Evolutionary conservation across 805 yeast species (phyloP).

Genomic region (Candida loeiensis): DNA sequence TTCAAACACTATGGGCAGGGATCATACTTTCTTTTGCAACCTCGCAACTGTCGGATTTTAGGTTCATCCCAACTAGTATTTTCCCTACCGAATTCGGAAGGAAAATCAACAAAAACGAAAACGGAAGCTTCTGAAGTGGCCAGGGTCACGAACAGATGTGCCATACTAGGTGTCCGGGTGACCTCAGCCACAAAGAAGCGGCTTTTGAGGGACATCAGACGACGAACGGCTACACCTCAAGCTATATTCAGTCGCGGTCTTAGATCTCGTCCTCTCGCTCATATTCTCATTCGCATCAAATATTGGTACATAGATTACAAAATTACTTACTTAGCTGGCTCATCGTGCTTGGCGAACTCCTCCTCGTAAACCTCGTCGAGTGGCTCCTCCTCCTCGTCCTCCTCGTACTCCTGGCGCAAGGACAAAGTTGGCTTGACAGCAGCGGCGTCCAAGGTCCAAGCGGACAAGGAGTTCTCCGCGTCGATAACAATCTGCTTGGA

Average conservation of each 20-base stretch:
- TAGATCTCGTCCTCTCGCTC: too few species aligned
- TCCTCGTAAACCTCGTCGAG: constrained; percentile 28
- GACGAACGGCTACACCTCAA: too few species aligned
- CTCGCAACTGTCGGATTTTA: too few species aligned
- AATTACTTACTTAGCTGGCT: constrained; percentile 7
- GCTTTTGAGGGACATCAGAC: too few species aligned
- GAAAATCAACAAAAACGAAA: not conserved
- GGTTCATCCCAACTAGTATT: not conserved
- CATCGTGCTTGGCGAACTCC: constrained; percentile 49
- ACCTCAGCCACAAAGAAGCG: too few species aligned
- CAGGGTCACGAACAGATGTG: too few species aligned
- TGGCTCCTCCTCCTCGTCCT: constrained; percentile 41
- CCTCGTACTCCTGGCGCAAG: constrained; percentile 58
- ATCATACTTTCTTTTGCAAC: too few species aligned
- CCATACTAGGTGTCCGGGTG: too few species aligned
- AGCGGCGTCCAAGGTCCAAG: constrained; percentile 83
- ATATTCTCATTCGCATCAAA: not conserved
- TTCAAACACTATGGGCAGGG: too few species aligned
- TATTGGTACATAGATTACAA: constrained; percentile 1
- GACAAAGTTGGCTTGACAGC: constrained; percentile 79
- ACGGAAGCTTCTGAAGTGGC: too few species aligned
- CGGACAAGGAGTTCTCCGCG: constrained; percentile 77
- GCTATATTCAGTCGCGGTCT: too few species aligned
- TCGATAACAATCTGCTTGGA: constrained; percentile 84
- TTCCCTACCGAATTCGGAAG: not conserved